Evolutionary conservation across 768 basidiomycete genomes (phyloP).

Genomic region (Russula compacta): DNA sequence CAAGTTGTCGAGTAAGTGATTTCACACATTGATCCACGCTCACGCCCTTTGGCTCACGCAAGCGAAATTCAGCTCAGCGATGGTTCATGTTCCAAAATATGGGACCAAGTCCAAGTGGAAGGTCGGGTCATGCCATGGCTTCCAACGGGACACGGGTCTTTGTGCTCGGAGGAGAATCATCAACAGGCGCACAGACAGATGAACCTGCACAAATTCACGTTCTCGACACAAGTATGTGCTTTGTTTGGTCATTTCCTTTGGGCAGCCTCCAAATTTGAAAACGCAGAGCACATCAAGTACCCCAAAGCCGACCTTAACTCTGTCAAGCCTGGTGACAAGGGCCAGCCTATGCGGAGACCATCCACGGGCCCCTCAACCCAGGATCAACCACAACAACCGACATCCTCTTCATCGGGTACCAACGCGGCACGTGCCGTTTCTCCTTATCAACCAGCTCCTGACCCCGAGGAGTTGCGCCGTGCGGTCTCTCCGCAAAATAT

Average conservation of each 20-base stretch:
- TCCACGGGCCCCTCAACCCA: conserved; percentile 28
- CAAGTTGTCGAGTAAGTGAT: conserved; percentile 84
- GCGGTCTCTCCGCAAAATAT: conserved; percentile 54
- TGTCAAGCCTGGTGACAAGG: conserved; percentile 30
- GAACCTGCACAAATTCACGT: conserved; percentile 81
- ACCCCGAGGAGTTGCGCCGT: conserved; percentile 51
- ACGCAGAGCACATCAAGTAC: conserved; percentile 84
- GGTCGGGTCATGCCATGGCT: conserved; percentile 98
- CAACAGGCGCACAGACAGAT: conserved; percentile 60
- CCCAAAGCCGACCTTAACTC: conserved; percentile 48
- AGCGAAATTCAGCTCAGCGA: conserved; percentile 59
- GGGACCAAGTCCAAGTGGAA: conserved; percentile 88
- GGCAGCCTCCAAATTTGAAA: neutral
- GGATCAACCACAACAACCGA: conserved; percentile 11
- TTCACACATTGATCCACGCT: neutral
- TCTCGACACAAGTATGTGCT: conserved; percentile 81
- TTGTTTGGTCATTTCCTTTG: neutral
- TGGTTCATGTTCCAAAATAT: conserved; percentile 99
- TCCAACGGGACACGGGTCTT: conserved; percentile 81
- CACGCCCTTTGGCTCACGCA: neutral
- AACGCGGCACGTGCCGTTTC: conserved; percentile 54
- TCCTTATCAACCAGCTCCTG: conserved; percentile 39
- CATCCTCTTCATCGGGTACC: conserved; percentile 17
- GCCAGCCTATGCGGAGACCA: conserved; percentile 35
- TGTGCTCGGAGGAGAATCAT: conserved; percentile 92